These are phyloP conservation scores for Aspergillus steynii DNA, from an alignment of 495 filamentous ascomycete species.

Conservation along the genomic window DNA sequence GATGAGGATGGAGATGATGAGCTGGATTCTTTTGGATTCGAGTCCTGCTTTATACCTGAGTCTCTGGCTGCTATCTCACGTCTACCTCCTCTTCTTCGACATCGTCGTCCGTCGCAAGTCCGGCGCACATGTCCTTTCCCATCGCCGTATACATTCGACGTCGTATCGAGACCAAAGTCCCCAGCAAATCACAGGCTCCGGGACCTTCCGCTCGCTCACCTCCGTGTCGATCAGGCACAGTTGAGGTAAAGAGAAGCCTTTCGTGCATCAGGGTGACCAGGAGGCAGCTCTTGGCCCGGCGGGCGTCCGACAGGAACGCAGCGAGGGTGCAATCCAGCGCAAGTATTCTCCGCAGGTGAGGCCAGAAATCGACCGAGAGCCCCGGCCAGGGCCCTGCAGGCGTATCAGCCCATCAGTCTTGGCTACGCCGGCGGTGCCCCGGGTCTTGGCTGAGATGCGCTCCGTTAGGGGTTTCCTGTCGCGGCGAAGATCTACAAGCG, in stretches of 20 bases:
- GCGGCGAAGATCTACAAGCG: conserved; percentile 5
- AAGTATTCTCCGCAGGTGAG: conserved; percentile 3
- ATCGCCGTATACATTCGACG: not conserved
- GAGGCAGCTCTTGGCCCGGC: conserved; percentile 3
- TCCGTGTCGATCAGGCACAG: not conserved
- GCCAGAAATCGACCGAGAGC: not conserved
- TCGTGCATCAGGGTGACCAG: not conserved
- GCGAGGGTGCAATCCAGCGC: not conserved
- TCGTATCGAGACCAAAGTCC: not conserved
- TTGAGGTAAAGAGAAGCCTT: conserved; percentile 6
- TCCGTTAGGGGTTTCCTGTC: not conserved
- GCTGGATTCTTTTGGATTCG: not conserved
- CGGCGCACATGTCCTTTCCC: not conserved
- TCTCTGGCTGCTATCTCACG: not conserved
- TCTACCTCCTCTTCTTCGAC: not conserved
- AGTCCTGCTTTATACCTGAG: not conserved
- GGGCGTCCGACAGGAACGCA: conserved; percentile 1
- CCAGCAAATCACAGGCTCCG: not conserved
- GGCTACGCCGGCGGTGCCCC: conserved; percentile 4
- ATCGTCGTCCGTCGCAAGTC: not conserved
- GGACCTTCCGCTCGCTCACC: not conserved
- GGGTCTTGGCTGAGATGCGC: conserved; percentile 1
- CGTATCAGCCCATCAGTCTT: not conserved
- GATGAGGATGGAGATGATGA: not conserved
- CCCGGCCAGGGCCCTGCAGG: not conserved